These are phyloP conservation scores for Tulasnella sp. DNA, from an alignment of 768 basidiomycete genomes.

Conservation along the genomic window DNA sequence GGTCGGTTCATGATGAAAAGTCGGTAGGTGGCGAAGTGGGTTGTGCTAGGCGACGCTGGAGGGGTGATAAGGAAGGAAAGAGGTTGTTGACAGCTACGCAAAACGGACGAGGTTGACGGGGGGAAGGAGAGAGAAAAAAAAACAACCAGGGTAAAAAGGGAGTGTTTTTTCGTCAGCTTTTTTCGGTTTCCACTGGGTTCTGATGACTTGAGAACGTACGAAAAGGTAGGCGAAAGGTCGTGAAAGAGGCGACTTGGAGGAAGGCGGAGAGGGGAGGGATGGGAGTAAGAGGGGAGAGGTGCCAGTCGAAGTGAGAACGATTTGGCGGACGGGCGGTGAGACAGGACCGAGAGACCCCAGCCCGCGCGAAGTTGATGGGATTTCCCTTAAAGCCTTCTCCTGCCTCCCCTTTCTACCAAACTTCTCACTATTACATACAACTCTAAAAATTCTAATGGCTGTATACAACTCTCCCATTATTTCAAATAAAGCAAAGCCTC, in stretches of 20 bases:
- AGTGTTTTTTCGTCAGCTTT: not conserved
- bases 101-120: not conserved
- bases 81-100: not conserved
- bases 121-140: not conserved
- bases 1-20: constrained; percentile 30
- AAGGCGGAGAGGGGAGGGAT: not conserved
- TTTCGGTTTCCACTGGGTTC: not conserved
- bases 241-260: not conserved
- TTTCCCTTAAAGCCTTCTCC: not conserved
- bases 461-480: not conserved
- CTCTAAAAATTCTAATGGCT: not conserved
- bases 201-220: not conserved
- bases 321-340: not conserved
- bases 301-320: constrained; percentile 1
- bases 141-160: not conserved
- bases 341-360: not conserved
- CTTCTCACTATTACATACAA: not conserved
- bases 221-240: not conserved
- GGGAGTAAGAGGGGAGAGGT: not conserved
- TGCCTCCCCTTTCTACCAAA: not conserved
- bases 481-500: not conserved
- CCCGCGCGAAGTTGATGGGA: not conserved
- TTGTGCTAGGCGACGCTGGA: not conserved
- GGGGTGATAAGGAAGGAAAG: not conserved
- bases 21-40: not conserved